A percentile compares a stretch with the other conserved stretches of the same genome.
phyloP scores from a whole-genome alignment of 192 early-diverging fungal species.

The Coemansia sp. region DNA sequence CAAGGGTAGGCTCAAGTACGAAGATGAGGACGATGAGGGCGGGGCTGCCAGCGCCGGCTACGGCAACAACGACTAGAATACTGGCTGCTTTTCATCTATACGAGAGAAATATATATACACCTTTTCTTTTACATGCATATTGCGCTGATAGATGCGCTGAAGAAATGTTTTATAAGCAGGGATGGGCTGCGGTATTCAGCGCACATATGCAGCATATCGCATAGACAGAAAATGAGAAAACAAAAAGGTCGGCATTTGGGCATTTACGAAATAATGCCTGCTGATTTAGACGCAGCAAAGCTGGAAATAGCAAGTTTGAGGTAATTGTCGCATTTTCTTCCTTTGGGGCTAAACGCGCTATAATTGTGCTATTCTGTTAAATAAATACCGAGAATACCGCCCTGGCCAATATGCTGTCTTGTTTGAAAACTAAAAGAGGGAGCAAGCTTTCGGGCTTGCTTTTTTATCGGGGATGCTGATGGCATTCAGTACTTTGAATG shows the following conservation, averaged over 20 bases:
- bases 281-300: too few species aligned
- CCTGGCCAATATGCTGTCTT: not conserved
- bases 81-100: too few species aligned
- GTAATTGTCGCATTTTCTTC: too few species aligned
- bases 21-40: slow-evolving; percentile 13
- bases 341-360: not conserved
- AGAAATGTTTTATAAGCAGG: not conserved
- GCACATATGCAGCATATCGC: not conserved
- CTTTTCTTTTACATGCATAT: not conserved
- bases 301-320: too few species aligned
- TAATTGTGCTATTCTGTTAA: not conserved
- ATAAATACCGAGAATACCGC: not conserved
- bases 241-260: too few species aligned
- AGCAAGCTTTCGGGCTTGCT: not conserved
- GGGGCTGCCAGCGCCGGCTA: not conserved
- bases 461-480: not conserved
- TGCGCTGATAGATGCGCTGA: not conserved
- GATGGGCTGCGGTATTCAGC: not conserved
- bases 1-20: slow-evolving; percentile 30
- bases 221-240: not conserved
- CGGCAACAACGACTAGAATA: slow-evolving; percentile 13
- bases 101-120: not conserved
- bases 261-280: too few species aligned
- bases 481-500: not conserved
- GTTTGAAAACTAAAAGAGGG: too few species aligned